Conservation (phyloP, 495 filamentous ascomycete genomes). For the Thozetella sp. region DNA sequence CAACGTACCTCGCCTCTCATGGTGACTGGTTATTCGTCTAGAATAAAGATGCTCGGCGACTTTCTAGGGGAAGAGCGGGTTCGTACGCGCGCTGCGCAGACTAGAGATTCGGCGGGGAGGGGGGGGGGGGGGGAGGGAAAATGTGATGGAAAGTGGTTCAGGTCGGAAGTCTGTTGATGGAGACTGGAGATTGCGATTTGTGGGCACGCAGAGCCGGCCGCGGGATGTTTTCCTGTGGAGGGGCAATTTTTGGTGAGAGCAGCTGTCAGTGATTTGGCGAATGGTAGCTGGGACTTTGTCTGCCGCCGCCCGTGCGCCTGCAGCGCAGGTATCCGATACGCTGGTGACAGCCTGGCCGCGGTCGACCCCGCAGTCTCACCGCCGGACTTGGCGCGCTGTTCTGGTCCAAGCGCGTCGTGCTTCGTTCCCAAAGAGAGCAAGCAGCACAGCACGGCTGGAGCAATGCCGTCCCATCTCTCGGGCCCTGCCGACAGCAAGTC, state of each 20-base stretch:
- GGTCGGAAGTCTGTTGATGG: constrained; percentile 1
- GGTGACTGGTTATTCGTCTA: constrained; percentile 23
- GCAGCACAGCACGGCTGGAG: background rate
- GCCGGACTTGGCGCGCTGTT: constrained; percentile 6
- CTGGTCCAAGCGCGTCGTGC: background rate
- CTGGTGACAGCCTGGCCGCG: background rate
- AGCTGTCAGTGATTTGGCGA: background rate
- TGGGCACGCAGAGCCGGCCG: background rate
- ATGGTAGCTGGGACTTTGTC: background rate
- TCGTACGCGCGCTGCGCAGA: constrained; percentile 23
- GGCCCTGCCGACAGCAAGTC: background rate
- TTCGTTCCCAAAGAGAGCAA: too few species aligned
- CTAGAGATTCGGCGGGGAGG: constrained; percentile 7
- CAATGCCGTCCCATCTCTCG: background rate
- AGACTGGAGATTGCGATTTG: constrained; percentile 3
- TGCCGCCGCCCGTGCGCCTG: background rate
- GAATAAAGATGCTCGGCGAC: constrained; percentile 10
- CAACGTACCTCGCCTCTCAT: constrained; percentile 57
- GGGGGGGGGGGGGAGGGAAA: constrained; percentile 10
- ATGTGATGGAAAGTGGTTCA: constrained; percentile 8
- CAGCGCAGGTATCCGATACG: background rate
- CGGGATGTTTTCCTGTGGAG: background rate
- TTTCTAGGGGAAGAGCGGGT: constrained; percentile 8
- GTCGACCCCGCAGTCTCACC: constrained; percentile 13
- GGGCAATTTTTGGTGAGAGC: background rate